These are phyloP conservation scores for Fusarium sp. DNA, from an alignment of 2,329 filamentous ascomycete species.

Conservation along the genomic window DNA sequence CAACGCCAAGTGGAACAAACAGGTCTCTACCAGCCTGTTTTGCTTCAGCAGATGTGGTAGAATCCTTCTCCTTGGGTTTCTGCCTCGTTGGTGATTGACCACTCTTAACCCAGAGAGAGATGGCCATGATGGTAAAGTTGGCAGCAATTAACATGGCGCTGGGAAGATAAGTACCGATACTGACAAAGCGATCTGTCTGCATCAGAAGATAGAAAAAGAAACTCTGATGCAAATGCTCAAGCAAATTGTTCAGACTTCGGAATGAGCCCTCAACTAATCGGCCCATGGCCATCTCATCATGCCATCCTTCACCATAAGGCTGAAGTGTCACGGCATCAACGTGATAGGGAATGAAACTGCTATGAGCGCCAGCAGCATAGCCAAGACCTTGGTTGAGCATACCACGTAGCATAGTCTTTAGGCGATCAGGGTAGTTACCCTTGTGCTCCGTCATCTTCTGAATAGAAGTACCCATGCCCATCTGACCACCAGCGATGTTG, in stretches of 20 bases:
- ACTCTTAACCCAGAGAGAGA: conserved; percentile 92
- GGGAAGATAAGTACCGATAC: conserved; percentile 96
- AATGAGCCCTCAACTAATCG: conserved; percentile 91
- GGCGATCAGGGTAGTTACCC: conserved; percentile 82
- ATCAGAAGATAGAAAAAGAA: conserved; percentile 99
- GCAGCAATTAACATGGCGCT: conserved; percentile 97
- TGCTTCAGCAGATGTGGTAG: conserved; percentile 46
- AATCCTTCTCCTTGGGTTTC: conserved; percentile 45
- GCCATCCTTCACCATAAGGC: conserved; percentile 91
- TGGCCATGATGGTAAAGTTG: conserved; percentile 96
- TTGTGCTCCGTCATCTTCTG: conserved; percentile 90
- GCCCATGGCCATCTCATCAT: conserved; percentile 97
- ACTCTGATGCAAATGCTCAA: conserved; percentile 97
- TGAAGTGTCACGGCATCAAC: conserved; percentile 95
- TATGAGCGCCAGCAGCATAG: conserved; percentile 90
- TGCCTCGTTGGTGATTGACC: conserved; percentile 64
- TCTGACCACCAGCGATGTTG: conserved; percentile 87
- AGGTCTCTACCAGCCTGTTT: conserved; percentile 69
- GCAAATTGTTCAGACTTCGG: conserved; percentile 92
- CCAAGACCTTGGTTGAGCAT: conserved; percentile 94
- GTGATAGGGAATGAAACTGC: conserved; percentile 96
- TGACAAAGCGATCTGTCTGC: conserved; percentile 92
- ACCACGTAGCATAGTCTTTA: conserved; percentile 89
- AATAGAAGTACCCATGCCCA: conserved; percentile 86
- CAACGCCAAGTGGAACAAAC: conserved; percentile 78